phyloP scores from a whole-genome alignment of 352 stramenopile species.

The Pythium dissotocum region DNA sequence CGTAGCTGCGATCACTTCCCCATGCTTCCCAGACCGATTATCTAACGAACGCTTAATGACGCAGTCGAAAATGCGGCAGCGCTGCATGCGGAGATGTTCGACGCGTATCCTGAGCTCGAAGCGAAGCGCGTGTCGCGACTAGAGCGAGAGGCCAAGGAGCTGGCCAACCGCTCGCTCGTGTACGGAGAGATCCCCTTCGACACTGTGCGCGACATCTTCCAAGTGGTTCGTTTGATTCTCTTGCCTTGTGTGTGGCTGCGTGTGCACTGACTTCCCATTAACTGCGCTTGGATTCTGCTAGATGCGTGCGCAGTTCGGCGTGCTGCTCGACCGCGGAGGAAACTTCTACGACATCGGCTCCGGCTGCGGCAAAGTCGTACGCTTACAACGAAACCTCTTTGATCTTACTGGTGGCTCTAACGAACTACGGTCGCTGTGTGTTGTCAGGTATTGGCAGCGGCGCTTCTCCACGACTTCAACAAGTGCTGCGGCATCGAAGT shows the following conservation, averaged over 20 bases:
- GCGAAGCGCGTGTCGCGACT: constrained; percentile 62
- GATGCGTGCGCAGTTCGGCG: constrained; percentile 62
- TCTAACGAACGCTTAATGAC: background rate
- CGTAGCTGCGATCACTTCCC: background rate
- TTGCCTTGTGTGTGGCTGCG: background rate
- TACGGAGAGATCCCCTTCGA: constrained; percentile 69
- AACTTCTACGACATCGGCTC: constrained; percentile 76
- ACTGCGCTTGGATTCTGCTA: constrained; percentile 8
- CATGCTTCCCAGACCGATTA: no score
- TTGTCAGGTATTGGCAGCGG: constrained; percentile 52
- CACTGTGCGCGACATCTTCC: constrained; percentile 58
- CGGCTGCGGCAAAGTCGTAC: constrained; percentile 71
- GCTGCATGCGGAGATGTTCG: constrained; percentile 55
- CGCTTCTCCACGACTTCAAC: constrained; percentile 61
- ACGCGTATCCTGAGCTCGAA: constrained; percentile 41
- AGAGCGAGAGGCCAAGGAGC: constrained; percentile 65
- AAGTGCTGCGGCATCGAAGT: constrained; percentile 71
- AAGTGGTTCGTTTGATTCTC: constrained; percentile 36
- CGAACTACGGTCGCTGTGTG: background rate
- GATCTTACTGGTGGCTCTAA: no score
- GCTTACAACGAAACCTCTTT: background rate
- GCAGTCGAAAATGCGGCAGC: constrained; percentile 43
- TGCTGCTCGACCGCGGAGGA: constrained; percentile 58
- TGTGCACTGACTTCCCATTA: background rate
- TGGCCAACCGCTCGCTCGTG: constrained; percentile 60